Evolutionary conservation across 768 basidiomycete species (phyloP).

Genomic region (Tremella mesenterica): DNA sequence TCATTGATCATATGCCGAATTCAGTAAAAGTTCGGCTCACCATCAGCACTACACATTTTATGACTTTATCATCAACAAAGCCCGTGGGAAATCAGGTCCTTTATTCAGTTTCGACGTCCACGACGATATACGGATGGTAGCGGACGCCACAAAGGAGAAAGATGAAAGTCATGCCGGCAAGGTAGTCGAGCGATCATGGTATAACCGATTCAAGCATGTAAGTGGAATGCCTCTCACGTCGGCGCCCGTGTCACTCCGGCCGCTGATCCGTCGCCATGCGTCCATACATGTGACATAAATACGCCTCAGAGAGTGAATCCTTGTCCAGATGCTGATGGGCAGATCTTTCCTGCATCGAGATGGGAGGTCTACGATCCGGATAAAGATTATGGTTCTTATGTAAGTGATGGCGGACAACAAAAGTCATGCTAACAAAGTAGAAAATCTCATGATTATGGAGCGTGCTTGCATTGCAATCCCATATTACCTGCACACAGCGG

Average conservation of each 20-base stretch:
- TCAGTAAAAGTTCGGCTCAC: not conserved
- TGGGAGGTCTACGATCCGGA: conserved; percentile 98
- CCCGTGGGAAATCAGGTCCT: conserved; percentile 94
- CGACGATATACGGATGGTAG: conserved; percentile 87
- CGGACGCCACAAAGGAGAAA: conserved; percentile 92
- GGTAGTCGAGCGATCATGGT: conserved; percentile 92
- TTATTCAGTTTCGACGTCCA: conserved; percentile 98
- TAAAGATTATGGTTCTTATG: conserved; percentile 87
- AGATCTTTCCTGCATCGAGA: conserved; percentile 91
- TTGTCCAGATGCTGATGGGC: not conserved
- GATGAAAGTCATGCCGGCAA: conserved; percentile 95
- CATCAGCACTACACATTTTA: conserved; percentile 94
- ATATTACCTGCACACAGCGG: no score
- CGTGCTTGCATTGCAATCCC: not conserved
- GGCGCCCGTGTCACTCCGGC: no score
- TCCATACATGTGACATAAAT: not conserved
- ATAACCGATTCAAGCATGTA: conserved; percentile 77
- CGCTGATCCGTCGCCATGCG: not conserved
- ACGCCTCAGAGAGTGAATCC: not conserved
- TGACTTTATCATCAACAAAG: conserved; percentile 96
- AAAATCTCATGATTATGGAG: conserved; percentile 9
- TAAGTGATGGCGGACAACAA: conserved; percentile 47
- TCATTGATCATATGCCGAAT: conserved; percentile 45
- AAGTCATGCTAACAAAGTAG: not conserved
- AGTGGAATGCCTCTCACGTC: not conserved